Base-by-base conservation (phyloP, 2,329 filamentous ascomycete species). In the Curvularia eragrostidis region DNA sequence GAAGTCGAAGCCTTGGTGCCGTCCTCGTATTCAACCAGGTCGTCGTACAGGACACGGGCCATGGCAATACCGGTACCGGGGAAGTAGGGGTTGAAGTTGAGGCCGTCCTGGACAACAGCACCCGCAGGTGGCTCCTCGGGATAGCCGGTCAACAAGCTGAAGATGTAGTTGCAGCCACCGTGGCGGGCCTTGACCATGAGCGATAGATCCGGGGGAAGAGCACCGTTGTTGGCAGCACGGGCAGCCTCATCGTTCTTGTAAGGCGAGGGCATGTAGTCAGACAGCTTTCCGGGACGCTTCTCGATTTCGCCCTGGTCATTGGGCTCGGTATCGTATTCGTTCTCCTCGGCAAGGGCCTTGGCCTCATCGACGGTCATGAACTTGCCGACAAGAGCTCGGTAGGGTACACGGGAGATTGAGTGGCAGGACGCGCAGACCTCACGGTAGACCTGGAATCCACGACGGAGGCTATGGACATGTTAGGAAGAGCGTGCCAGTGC, bases 11-110 rank as follows among this genome's bases (percentile, higher is more conserved):
- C 95, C 51, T 93, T 91, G 41, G 95, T 99, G 64, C 87, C 93
- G 70, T 99, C 95, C 79, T 99, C 95, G 83, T 98, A 99, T 80
- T 99, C 95, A 64, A 99, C 95, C 57, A 99, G 84, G 65, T 92
- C 95, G 70, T 99, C 95, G 82, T 96, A 99, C 61, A 99, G 88
- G 61, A 98, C 95, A 87, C 95, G 94, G 72, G 90, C 94, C 95
- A 99, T 99, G 74, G 91, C 95, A 79, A 99, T 99, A 78, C 94
- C 94, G 71, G 95, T 98, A 77, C 95, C 95, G 57, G 95, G 95
- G 89, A 99, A 99, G 86, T 97, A 99, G 61, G 95, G 95, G 87
- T 99, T 99, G 88, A 99, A 99, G 89, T 98, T 97, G 81, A 99
- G 89, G 75, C 95, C 95, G 62, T 89, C 87, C 72, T 88, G 89